Base-by-base conservation (phyloP, 2,329 filamentous ascomycete genomes). In the Phoma sp. region DNA sequence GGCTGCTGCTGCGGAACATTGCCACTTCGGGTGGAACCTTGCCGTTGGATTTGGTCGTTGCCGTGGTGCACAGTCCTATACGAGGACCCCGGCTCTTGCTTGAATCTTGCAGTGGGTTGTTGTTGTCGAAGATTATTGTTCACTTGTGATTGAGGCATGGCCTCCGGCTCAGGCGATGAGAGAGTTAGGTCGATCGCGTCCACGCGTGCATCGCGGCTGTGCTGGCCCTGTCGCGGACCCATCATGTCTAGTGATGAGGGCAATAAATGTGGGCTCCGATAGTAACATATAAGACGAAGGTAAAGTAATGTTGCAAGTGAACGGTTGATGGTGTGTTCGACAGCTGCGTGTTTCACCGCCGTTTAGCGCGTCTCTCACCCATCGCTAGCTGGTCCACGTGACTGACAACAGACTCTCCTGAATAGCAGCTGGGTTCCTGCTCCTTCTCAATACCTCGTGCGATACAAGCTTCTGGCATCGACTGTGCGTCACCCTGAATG, bases 101-200 rank as follows among this genome's bases (percentile, higher is more conserved):
- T 63, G 38, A 52, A 38, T 8, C 12, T 33, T n/a, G 43, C 24
- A 21, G 38, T 24, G 13, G 57, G 40, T 37, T 52, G 59, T 25
- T 60, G 55, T 24, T 63, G 63, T 33, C 32, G 58, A n/a, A 37
- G 35, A 13, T 46, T 10, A n/a, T 6, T 38, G 32, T 47, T 43
- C n/a, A 19, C 21, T 19, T 43, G 51, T 10, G 24, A 24, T 25
- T 25, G 64, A 27, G 50, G 40, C 29, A 44, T 57, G 29, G 49
- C 27, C 35, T 59, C 58, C 3, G 64, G 64, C 39, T 68, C 67
- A 6, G 67, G 67, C 5, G 65, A 68, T 36, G 67, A 64, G 4
- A 62, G 27, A 13, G 68, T 70, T 12, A 70, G 57, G 46, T 70
- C 67, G 21, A 70, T 69, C 4, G 66, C 57, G 19, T 69, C 61